phyloP scores from a whole-genome alignment of 2,329 filamentous ascomycete species.

The Pestalotiopsis sp. region DNA sequence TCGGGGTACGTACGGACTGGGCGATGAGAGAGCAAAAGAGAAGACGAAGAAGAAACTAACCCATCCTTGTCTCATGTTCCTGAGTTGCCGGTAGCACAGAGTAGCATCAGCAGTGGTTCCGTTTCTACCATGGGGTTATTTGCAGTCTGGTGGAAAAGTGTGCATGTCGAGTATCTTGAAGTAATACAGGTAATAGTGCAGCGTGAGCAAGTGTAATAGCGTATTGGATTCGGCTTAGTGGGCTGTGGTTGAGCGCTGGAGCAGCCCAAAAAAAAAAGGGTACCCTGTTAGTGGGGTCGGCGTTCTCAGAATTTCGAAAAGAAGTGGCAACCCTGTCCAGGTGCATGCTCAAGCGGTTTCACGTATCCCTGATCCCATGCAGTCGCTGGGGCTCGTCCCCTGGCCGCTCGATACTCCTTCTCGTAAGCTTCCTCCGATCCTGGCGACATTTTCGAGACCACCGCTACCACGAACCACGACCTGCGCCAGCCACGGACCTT shows the following conservation, averaged over 20 bases:
- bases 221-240: not conserved
- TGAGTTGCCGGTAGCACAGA: not conserved
- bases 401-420: slow-evolving; percentile 27
- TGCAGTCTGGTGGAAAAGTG: not conserved
- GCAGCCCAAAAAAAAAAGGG: not conserved
- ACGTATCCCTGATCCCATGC: slow-evolving; percentile 31
- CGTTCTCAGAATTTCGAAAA: not conserved
- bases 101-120: not conserved
- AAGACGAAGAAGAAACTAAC: not conserved
- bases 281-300: slow-evolving; percentile 11
- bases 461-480: not conserved
- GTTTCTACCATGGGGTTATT: not conserved
- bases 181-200: not conserved
- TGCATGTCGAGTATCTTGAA: not conserved
- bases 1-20: not conserved
- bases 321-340: slow-evolving; percentile 21
- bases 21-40: not conserved
- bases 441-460: slow-evolving; percentile 7
- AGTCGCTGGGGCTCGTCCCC: slow-evolving; percentile 29
- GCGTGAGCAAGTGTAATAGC: not conserved
- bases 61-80: slow-evolving; percentile 6
- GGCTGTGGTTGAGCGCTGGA: not conserved
- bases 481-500: slow-evolving; percentile 10
- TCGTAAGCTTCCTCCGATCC: slow-evolving; percentile 20
- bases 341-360: slow-evolving; percentile 32